Evolutionary conservation across 805 yeast genomes (phyloP).

Genomic region (Metschnikowia arizonensis): DNA sequence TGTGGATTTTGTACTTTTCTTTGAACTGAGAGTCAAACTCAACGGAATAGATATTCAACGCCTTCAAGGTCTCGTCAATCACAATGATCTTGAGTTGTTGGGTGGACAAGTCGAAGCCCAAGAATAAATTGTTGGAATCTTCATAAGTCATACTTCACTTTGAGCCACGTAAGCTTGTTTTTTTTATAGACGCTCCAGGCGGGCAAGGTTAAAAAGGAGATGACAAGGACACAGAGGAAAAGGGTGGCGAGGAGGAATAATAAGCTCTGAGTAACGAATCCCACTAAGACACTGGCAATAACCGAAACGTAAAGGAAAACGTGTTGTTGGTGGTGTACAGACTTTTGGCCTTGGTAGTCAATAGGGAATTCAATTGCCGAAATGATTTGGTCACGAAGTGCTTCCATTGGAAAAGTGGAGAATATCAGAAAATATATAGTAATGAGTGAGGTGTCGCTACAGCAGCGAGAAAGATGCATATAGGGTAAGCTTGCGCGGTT

Average conservation of each 20-base stretch:
- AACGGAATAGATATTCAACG: slow-evolving; percentile 55
- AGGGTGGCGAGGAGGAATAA: slow-evolving; percentile 35
- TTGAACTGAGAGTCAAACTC: slow-evolving; percentile 68
- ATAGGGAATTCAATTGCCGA: slow-evolving; percentile 32
- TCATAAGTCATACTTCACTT: slow-evolving; percentile 25
- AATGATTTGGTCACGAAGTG: slow-evolving; percentile 12
- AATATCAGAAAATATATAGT: slow-evolving; percentile 1
- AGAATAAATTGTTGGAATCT: slow-evolving; percentile 23
- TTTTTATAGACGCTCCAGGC: slow-evolving; percentile 55
- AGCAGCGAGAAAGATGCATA: slow-evolving; percentile 3
- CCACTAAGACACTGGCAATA: slow-evolving; percentile 42
- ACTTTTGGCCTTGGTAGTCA: slow-evolving; percentile 53
- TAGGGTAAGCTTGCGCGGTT: background rate
- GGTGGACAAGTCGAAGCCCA: slow-evolving; percentile 86
- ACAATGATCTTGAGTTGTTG: slow-evolving; percentile 81
- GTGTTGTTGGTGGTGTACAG: slow-evolving; percentile 31
- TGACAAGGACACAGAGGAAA: slow-evolving; percentile 29
- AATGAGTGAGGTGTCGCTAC: slow-evolving; percentile 6
- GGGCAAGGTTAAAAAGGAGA: slow-evolving; percentile 43
- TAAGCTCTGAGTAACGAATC: slow-evolving; percentile 47
- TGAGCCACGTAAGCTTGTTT: slow-evolving; percentile 48
- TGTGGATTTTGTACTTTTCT: slow-evolving; percentile 53
- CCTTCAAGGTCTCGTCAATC: slow-evolving; percentile 49
- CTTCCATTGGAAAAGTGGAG: slow-evolving; percentile 14
- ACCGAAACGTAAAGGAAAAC: slow-evolving; percentile 24